Conservation (phyloP, 768 basidiomycete species). For the Bullera alba region DNA sequence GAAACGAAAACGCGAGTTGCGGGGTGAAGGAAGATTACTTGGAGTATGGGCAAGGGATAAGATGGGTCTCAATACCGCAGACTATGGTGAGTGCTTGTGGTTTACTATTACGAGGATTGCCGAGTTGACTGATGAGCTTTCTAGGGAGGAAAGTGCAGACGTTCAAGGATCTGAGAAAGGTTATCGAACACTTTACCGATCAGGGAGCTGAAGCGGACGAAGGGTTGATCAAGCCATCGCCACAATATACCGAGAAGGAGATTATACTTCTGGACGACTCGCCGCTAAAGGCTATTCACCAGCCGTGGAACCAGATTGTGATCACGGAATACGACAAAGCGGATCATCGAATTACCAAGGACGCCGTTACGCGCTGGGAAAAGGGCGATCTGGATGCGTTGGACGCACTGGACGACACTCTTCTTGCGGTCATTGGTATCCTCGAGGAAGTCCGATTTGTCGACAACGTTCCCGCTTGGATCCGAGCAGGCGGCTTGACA, state of each 20-base stretch:
- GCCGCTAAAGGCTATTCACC: constrained; percentile 35
- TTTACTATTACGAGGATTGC: neutral
- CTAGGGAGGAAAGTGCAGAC: constrained; percentile 38
- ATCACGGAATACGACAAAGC: constrained; percentile 36
- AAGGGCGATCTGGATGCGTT: neutral
- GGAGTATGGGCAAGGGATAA: constrained; percentile 43
- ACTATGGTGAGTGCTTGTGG: constrained; percentile 31
- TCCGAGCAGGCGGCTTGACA: constrained; percentile 32
- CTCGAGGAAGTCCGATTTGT: constrained; percentile 28
- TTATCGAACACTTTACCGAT: constrained; percentile 20
- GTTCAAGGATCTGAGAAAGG: constrained; percentile 39
- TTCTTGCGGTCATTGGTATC: constrained; percentile 41
- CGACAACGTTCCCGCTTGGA: constrained; percentile 40
- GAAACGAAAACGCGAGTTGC: constrained; percentile 3
- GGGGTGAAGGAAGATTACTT: constrained; percentile 34
- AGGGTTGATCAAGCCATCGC: neutral
- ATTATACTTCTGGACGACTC: constrained; percentile 42
- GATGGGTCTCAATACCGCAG: constrained; percentile 26
- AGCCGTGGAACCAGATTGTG: constrained; percentile 44
- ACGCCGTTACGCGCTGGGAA: neutral
- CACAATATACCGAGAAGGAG: constrained; percentile 17
- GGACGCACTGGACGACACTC: constrained; percentile 24
- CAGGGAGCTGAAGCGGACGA: neutral
- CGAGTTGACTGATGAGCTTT: neutral
- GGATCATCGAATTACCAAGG: constrained; percentile 8